A percentile compares a stretch with the other conserved stretches of the same genome.
These are phyloP conservation scores for Penicillium turbatum DNA, from an alignment of 495 filamentous ascomycete species.

Conservation along the genomic window DNA sequence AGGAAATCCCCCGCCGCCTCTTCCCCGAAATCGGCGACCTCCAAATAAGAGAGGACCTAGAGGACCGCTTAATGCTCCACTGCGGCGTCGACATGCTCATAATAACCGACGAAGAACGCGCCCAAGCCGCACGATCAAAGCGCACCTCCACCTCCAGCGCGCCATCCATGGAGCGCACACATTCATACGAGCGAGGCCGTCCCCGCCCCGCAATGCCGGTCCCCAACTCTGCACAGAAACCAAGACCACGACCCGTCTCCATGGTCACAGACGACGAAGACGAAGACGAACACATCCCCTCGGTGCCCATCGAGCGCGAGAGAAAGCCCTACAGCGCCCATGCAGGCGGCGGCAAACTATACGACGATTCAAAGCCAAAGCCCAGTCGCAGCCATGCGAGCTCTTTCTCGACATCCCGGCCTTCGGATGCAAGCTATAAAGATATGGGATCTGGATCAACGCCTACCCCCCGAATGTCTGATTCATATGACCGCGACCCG, in stretches of 20 bases:
- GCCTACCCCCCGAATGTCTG: slow-evolving; percentile 13
- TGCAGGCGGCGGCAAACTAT: slow-evolving; percentile 53
- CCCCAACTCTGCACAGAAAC: neutral
- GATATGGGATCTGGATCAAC: neutral
- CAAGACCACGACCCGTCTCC: neutral
- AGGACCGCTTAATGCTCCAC: slow-evolving; percentile 44
- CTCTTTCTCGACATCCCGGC: slow-evolving; percentile 29
- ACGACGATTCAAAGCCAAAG: slow-evolving; percentile 33
- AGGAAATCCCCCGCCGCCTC: slow-evolving; percentile 68
- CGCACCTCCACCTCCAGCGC: slow-evolving; percentile 15
- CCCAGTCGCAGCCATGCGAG: slow-evolving; percentile 22
- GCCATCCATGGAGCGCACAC: slow-evolving; percentile 18
- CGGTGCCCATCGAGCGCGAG: slow-evolving; percentile 56
- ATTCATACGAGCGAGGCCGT: slow-evolving; percentile 49
- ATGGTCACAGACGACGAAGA: slow-evolving; percentile 42
- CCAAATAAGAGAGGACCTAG: slow-evolving; percentile 36
- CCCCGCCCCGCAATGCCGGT: slow-evolving; percentile 35
- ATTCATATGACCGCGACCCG: slow-evolving; percentile 22
- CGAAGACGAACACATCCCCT: slow-evolving; percentile 35
- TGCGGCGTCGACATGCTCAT: slow-evolving; percentile 47
- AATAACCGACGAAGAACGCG: slow-evolving; percentile 38
- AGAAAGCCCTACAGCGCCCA: slow-evolving; percentile 57
- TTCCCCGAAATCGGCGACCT: slow-evolving; percentile 53
- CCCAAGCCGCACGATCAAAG: slow-evolving; percentile 25
- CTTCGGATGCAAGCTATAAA: slow-evolving; percentile 16